Base-by-base conservation (phyloP, 129 eudicot genomes). In the Artemisia argyi region DNA sequence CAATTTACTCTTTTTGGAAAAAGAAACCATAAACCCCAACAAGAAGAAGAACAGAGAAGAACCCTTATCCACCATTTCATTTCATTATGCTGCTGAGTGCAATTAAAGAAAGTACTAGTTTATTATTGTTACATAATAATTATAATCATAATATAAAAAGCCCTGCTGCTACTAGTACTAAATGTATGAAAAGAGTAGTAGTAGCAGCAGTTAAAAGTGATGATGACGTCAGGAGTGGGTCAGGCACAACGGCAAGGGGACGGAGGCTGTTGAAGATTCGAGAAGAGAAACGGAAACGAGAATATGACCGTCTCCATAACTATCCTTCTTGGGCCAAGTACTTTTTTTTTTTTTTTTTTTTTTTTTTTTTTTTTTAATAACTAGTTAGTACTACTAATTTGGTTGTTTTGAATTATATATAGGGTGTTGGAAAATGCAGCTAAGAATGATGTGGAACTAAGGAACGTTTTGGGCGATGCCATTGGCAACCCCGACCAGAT, bases 241-340 rank as follows among this genome's bases (percentile, higher is more conserved):
- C 22, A 20, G 22, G 22, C 22, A 20, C 98, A 5, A 87, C 84
- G 7, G 98, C 98, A 6, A 87, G 98, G 80, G 97, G 92, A 20
- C 78, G 98, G 78, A 87, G 98, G 68, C 57, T 90, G 79, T 78
- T 93, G 16, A 93, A 77, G 68, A 76, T 93, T 60, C 80, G 96
- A 20, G 98, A 90, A 74, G 98, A 89, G 66, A 93, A 93, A 80
- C 69, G 91, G 79, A 87, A 85, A 70, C 85, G 98, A 16, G 97
- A 93, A 69, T 80, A 69, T 46, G 97, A 89, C 7, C 85, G 82
- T 2, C 84, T 83, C 53, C 84, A 89, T 69, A 89, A 82, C 18
- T 93, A 93, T 79, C 98, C 98, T 74, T 69, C 87, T 55, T 93
- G 98, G 98, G 98, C 98, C 14, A 93, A 90, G 98, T 93, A 61